Evolutionary conservation across 371 early-diverging fungal genomes (phyloP), one percentile per base, ranked within the genome.

Genomic region (Apophysomyces elegans): DNA sequence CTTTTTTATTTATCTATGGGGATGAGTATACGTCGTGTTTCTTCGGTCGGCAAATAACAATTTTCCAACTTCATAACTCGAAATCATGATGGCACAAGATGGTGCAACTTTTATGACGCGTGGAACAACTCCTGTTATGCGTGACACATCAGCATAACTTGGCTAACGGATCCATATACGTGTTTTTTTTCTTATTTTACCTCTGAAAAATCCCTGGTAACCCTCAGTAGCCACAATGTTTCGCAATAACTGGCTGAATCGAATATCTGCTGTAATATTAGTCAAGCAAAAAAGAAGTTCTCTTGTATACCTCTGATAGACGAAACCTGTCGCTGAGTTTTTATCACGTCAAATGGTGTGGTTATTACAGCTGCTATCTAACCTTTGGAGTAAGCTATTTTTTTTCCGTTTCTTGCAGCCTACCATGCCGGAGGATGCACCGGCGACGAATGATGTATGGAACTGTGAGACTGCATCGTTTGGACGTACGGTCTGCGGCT

Each of bases 61-160:
- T 63, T 93, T 93, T 11, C 93, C 93, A 41, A 90, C 73, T 78
- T 93, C 95, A 64, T 94, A 94, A 36, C 86, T 87, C 5, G 93
- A 91, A 58, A 98, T 97, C 97, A 98, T 98, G 60, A 98, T 94
- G 3, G 96, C 99, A 74, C 99, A 97, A 1, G 96, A 91, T 5
- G 97, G 96, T 45, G 96, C 96, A 3, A 97, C 93, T 77, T 96
- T 97, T 59, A 90, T 88, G 16, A 96, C 84, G 26, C 99, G 73
- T 0, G 98, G 95, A 0, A 89, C 39, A 86, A 79, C 12, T 84
- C 96, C 59, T 73, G 47, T 44, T 38, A 47, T 43, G 16, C 16
- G n/a, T 35, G 35, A 59, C n/a, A 32, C 16, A 66, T n/a, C 32
- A 26, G 39, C 21, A 45, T 50, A 8, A 59, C 32, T 26, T 54